Conservation (phyloP, 306 rosid species). For the Inga oerstediana region DNA sequence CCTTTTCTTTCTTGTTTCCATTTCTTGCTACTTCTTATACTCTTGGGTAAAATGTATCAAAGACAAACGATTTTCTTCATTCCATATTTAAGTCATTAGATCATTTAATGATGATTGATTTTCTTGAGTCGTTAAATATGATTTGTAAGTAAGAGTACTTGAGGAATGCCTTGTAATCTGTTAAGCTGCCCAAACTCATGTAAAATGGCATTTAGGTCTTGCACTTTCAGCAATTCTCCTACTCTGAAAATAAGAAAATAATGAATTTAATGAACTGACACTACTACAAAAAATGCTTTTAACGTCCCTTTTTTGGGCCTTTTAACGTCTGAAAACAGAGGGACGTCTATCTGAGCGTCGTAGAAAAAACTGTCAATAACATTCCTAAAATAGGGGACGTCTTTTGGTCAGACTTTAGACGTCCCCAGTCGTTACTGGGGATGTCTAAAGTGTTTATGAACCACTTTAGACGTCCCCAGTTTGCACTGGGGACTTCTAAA, state of each 20-base stretch:
- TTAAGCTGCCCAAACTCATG: conserved; percentile 59
- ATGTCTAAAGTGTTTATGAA: too few relatives aligned
- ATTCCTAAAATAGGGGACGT: too few relatives aligned
- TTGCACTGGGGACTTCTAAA: too few relatives aligned
- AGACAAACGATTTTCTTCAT: neutral
- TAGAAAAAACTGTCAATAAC: too few relatives aligned
- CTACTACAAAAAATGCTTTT: too few relatives aligned
- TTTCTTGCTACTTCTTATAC: neutral
- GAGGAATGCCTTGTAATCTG: conserved; percentile 58
- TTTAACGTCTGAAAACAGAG: too few relatives aligned
- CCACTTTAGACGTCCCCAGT: too few relatives aligned
- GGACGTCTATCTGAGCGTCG: too few relatives aligned
- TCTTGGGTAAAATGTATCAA: neutral
- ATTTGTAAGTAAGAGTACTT: conserved; percentile 49
- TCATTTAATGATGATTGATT: neutral
- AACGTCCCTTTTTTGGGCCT: too few relatives aligned
- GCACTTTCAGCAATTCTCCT: conserved; percentile 61
- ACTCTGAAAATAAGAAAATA: conserved; percentile 44
- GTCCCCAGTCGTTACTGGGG: too few relatives aligned
- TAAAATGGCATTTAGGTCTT: conserved; percentile 79
- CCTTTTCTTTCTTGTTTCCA: neutral
- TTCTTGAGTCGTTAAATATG: neutral
- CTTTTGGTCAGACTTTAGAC: too few relatives aligned
- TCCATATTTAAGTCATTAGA: neutral
- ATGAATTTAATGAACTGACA: neutral